These are phyloP conservation scores for Talaromyces atroroseus DNA, from an alignment of 2,329 filamentous ascomycete genomes.

Conservation along the genomic window DNA sequence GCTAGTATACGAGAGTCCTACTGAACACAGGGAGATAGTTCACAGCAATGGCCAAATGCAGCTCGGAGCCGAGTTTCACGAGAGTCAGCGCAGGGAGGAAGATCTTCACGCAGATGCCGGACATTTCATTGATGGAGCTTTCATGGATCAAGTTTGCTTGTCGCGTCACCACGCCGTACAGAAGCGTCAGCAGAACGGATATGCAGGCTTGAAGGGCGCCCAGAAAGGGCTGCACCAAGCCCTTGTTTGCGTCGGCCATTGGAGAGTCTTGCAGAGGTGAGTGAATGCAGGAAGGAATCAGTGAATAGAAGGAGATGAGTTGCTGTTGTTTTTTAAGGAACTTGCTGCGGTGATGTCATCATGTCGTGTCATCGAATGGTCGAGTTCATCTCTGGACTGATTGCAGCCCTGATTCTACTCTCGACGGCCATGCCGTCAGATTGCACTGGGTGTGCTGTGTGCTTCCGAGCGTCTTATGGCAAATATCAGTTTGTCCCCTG, in stretches of 20 bases:
- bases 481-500: not conserved
- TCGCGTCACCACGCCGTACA: conserved; percentile 47
- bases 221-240: conserved; percentile 36
- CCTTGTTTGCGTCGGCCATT: conserved; percentile 7
- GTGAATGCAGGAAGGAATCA: not conserved
- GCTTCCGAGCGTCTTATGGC: too few relatives aligned
- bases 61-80: conserved; percentile 48
- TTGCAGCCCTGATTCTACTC: not conserved
- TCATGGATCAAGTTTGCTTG: conserved; percentile 47
- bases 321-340: not conserved
- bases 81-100: conserved; percentile 52
- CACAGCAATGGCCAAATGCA: conserved; percentile 42
- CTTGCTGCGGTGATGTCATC: conserved; percentile 10
- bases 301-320: not conserved
- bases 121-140: conserved; percentile 48
- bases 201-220: conserved; percentile 52
- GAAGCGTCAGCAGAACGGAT: conserved; percentile 51
- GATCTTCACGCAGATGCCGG: conserved; percentile 48
- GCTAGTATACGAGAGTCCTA: conserved; percentile 16
- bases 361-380: not conserved
- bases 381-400: too few relatives aligned
- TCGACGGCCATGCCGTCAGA: too few relatives aligned
- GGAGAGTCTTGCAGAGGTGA: not conserved
- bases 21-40: conserved; percentile 47
- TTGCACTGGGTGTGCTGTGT: too few relatives aligned